phyloP scores from a whole-genome alignment of 2,329 filamentous ascomycete species.

The Verruconis gallopava region DNA sequence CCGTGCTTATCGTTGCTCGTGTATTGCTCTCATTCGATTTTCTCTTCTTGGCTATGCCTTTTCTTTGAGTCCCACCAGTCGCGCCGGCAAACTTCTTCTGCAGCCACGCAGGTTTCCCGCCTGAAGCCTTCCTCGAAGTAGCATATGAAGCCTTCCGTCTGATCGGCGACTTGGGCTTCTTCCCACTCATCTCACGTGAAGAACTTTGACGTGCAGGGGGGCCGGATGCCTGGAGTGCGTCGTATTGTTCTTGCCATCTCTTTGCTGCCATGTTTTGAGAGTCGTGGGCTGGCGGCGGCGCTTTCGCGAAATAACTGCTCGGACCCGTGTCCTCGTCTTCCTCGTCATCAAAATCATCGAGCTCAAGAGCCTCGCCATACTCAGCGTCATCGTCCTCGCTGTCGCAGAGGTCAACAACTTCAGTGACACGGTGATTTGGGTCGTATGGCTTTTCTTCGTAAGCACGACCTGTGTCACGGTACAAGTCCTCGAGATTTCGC shows the following conservation, averaged over 20 bases:
- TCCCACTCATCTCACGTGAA: not conserved
- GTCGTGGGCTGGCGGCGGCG: no score
- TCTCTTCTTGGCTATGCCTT: conserved; percentile 4
- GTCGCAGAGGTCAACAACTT: conserved; percentile 33
- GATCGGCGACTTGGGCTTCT: conserved; percentile 3
- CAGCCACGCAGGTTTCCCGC: conserved; percentile 2
- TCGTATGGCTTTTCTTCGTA: conserved; percentile 31
- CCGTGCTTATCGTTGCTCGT: no score
- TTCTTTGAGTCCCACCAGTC: conserved; percentile 1
- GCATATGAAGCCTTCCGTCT: no score
- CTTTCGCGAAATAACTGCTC: conserved; percentile 1
- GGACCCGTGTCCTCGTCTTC: conserved; percentile 19
- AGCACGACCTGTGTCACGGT: conserved; percentile 26
- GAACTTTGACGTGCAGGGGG: not conserved
- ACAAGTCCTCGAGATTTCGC: conserved; percentile 22
- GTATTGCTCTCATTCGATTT: not conserved
- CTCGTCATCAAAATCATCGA: conserved; percentile 25
- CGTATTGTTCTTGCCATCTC: not conserved
- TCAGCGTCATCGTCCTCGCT: conserved; percentile 26
- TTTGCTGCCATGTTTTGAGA: not conserved
- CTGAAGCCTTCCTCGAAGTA: conserved; percentile 1
- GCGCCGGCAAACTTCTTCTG: not conserved
- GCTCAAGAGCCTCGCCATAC: conserved; percentile 16
- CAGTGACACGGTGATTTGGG: conserved; percentile 32
- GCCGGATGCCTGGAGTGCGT: not conserved